These are phyloP conservation scores for Nannizziopsis arthrosporioides DNA, from an alignment of 2,329 filamentous ascomycete genomes.

Conservation along the genomic window DNA sequence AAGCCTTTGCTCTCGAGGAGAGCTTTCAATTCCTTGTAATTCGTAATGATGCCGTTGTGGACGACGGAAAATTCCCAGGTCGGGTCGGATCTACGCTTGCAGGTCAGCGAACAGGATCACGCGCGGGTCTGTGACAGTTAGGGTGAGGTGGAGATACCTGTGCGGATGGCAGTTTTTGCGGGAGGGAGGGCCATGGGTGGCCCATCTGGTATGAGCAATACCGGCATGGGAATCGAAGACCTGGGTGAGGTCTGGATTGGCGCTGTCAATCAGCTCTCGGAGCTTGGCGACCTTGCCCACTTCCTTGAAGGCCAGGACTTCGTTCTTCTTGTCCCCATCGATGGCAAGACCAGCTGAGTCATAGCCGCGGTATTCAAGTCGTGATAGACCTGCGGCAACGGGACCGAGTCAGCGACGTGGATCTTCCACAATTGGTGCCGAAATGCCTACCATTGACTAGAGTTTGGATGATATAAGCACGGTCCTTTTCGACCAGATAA, in stretches of 20 bases:
- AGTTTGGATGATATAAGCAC: conserved; percentile 90
- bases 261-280: conserved; percentile 78
- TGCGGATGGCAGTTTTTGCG: conserved; percentile 96
- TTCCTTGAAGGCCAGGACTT: conserved; percentile 96
- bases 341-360: conserved; percentile 93
- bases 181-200: conserved; percentile 89
- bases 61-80: conserved; percentile 95
- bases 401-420: background rate
- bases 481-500: conserved; percentile 97
- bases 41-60: conserved; percentile 99
- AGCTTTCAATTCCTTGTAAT: conserved; percentile 98
- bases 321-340: conserved; percentile 97
- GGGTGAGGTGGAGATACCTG: conserved; percentile 52
- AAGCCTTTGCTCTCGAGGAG: conserved; percentile 89
- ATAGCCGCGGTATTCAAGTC: conserved; percentile 97
- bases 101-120: background rate
- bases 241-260: conserved; percentile 75
- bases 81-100: conserved; percentile 61
- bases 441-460: conserved; percentile 71
- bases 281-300: conserved; percentile 98
- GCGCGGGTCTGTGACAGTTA: background rate
- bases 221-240: conserved; percentile 96
- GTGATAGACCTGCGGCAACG: conserved; percentile 59
- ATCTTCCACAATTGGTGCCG: background rate
- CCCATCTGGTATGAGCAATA: conserved; percentile 98